A percentile compares a stretch with the other conserved stretches of the same genome.
Evolutionary conservation across 2,329 filamentous ascomycete species (phyloP).

Genomic region (Bipolaris victoriae): DNA sequence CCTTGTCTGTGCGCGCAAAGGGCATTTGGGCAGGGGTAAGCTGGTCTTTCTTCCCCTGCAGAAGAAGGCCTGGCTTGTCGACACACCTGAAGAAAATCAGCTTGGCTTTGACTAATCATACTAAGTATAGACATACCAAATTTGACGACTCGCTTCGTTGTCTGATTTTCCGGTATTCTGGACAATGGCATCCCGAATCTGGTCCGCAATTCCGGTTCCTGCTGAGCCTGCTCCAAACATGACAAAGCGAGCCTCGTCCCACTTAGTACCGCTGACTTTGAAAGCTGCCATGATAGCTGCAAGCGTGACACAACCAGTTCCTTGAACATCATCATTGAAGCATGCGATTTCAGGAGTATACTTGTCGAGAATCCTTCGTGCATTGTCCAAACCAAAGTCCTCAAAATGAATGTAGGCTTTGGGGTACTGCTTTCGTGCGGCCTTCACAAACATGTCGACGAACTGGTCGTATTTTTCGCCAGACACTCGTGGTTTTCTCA

Average conservation of each 20-base stretch:
- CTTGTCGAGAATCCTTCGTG: conserved; percentile 74
- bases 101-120: too few relatives aligned
- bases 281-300: conserved; percentile 80
- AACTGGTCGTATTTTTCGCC: conserved; percentile 79
- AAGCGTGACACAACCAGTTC: conserved; percentile 85
- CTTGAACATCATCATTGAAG: conserved; percentile 92
- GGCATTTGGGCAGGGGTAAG: conserved; percentile 70
- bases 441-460: conserved; percentile 74
- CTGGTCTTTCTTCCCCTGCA: conserved; percentile 65
- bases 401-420: conserved; percentile 88
- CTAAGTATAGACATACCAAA: conserved; percentile 64
- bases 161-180: conserved; percentile 69
- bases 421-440: conserved; percentile 73
- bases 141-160: conserved; percentile 78
- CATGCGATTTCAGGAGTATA: conserved; percentile 77
- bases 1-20: conserved; percentile 68
- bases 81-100: conserved; percentile 64
- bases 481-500: conserved; percentile 68
- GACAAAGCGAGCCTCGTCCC: conserved; percentile 73
- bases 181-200: conserved; percentile 79
- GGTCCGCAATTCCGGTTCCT: conserved; percentile 84
- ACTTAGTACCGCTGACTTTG: conserved; percentile 69
- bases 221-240: conserved; percentile 83
- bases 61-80: conserved; percentile 79
- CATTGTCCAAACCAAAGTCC: conserved; percentile 82